Evolutionary conservation across 768 basidiomycete species (phyloP).

Genomic region (Pisolithus sp.): DNA sequence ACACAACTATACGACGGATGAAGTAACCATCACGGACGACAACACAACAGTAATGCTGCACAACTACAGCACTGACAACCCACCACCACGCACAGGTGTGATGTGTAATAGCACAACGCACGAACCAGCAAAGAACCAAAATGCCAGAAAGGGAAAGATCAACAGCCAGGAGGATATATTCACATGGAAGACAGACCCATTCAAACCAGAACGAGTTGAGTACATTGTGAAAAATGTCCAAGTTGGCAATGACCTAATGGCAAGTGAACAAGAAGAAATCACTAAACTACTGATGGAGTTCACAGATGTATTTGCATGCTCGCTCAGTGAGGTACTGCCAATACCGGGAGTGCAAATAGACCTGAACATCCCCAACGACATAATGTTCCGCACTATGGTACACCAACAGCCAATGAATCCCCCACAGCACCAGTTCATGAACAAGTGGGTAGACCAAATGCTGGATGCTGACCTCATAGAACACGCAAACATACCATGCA

Average conservation of each 20-base stretch:
- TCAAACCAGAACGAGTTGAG: too few species aligned
- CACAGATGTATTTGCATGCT: too few species aligned
- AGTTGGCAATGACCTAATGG: too few species aligned
- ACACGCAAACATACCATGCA: neutral
- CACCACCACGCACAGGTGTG: neutral
- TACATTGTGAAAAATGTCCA: too few species aligned
- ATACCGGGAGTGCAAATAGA: constrained; percentile 9
- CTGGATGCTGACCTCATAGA: neutral
- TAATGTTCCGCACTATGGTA: neutral
- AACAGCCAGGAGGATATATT: too few species aligned
- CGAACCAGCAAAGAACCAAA: too few species aligned
- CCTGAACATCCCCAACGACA: neutral
- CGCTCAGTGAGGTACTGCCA: too few species aligned
- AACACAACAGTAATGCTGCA: neutral
- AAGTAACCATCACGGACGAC: neutral
- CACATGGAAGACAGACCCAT: too few species aligned
- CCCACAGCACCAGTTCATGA: neutral
- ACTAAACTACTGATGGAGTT: too few species aligned
- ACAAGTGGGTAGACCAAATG: neutral
- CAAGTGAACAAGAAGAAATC: too few species aligned
- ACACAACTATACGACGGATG: constrained; percentile 20
- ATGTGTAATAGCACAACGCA: neutral
- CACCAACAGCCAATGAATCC: neutral
- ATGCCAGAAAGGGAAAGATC: too few species aligned
- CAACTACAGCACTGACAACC: neutral